These are phyloP conservation scores for Sedum album DNA, from an alignment of 164 flowering plant genomes.

Conservation along the genomic window DNA sequence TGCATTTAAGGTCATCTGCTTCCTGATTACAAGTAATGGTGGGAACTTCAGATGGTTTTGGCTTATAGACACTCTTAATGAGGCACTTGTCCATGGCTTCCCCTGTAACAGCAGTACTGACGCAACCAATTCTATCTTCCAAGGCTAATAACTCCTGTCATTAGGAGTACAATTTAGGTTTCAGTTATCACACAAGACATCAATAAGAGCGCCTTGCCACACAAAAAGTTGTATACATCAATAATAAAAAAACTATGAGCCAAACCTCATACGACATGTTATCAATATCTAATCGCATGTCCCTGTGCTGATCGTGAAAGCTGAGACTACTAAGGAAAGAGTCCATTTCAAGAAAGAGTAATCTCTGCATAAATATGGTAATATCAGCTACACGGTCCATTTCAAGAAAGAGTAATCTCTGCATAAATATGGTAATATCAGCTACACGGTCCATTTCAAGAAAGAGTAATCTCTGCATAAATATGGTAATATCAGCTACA, in stretches of 20 bases:
- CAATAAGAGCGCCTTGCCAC: neutral
- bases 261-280: constrained; percentile 97
- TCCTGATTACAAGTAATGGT: neutral
- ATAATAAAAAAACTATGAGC: neutral
- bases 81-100: constrained; percentile 63
- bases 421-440: no score
- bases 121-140: constrained; percentile 91
- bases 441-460: neutral
- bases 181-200: neutral
- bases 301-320: constrained; percentile 82
- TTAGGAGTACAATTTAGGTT: neutral
- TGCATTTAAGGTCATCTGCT: constrained; percentile 61
- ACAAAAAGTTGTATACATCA: neutral
- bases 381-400: neutral
- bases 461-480: no score
- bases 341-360: constrained; percentile 65
- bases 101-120: constrained; percentile 83
- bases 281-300: constrained; percentile 96
- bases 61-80: constrained; percentile 33
- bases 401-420: neutral
- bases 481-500: neutral
- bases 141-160: constrained; percentile 82
- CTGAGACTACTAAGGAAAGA: constrained; percentile 56
- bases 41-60: constrained; percentile 10
- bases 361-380: constrained; percentile 42